Evolutionary conservation across 2,329 filamentous ascomycete genomes (phyloP), one percentile per base, ranked within the genome.

Genomic region (Didymella sp.): DNA sequence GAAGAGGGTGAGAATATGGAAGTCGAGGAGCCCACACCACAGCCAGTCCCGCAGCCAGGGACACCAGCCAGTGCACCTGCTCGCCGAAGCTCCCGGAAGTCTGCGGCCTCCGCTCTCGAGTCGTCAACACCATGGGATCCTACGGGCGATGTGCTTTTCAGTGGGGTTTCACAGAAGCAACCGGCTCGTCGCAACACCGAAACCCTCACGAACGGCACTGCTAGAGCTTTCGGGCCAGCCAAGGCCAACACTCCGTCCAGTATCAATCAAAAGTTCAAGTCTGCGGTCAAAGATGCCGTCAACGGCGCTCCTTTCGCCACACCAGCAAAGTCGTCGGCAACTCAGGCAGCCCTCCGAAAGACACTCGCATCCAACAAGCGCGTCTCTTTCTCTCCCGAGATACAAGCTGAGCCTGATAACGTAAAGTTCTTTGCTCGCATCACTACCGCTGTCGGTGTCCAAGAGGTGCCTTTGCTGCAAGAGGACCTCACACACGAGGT

Each of bases 381-480:
- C 2, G 48, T 52, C 2, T 57, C 54, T 1, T 56, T 51, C 19
- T 33, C 48, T 11, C 21, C 48, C 25, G 38, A 51, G 13, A 21
- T 6, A 3, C 17, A 43, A 8, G 11, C 28, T n/a, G 11, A 17
- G 19, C 15, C 30, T 15, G 13, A 13, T 12, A 46, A 47, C 3
- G 37, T 64, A 5, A 22, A 60, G 12, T 61, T 61, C 35, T 55
- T 63, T 35, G 63, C 62, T 25, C 61, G 61, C 13, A 38, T 62
- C 15, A 42, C 51, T 2, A 60, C 58, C 5, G 30, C 13, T 24
- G 51, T 31, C 27, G 54, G 58, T 2, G 28, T 13, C 25, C 17
- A 46, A 3, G 61, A 63, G 6, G 41, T 66, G 21, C 41, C 41
- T 2, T 22, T 66, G 27, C 12, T 45, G 13, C 17, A 48, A 11